A percentile compares a stretch with the other conserved stretches of the same genome.
phyloP scores from a whole-genome alignment of 352 stramenopile genomes.

The Phytophthora litchii region DNA sequence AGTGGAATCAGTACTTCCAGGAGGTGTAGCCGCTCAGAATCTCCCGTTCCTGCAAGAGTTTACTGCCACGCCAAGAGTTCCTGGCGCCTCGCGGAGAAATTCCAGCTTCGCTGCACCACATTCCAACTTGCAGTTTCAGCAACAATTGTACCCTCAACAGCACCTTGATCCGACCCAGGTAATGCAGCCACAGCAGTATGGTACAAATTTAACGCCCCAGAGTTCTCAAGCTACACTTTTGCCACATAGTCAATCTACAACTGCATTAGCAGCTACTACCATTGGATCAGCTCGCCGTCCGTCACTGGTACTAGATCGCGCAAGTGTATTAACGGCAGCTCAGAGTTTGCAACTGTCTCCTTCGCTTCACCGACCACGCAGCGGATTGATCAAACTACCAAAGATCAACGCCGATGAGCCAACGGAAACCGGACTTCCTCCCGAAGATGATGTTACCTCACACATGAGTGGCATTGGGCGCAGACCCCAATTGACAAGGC shows the following conservation, averaged over 20 bases:
- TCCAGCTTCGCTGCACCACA: not conserved
- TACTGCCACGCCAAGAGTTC: not conserved
- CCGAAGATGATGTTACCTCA: not conserved
- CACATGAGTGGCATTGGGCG: not conserved
- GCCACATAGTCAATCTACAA: not conserved
- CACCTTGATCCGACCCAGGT: constrained; percentile 7
- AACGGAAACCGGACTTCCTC: not conserved
- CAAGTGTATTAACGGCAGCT: not conserved
- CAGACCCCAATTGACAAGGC: constrained; percentile 7
- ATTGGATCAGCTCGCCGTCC: not conserved
- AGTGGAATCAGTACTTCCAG: constrained; percentile 50
- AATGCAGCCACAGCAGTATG: constrained; percentile 16
- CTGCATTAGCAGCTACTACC: not conserved
- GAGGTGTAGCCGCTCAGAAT: constrained; percentile 33
- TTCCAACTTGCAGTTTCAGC: constrained; percentile 8
- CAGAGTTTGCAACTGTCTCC: not conserved
- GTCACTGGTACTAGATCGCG: constrained; percentile 5
- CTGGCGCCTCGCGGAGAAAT: not conserved
- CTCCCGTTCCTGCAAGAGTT: constrained; percentile 58
- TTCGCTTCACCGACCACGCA: constrained; percentile 9
- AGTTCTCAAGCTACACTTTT: not conserved
- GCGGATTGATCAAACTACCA: constrained; percentile 4
- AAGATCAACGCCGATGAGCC: constrained; percentile 1
- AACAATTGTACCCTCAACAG: constrained; percentile 10
- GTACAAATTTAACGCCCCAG: not conserved